These are phyloP conservation scores for Phytophthora crassamura DNA, from an alignment of 352 stramenopile species.

Conservation along the genomic window DNA sequence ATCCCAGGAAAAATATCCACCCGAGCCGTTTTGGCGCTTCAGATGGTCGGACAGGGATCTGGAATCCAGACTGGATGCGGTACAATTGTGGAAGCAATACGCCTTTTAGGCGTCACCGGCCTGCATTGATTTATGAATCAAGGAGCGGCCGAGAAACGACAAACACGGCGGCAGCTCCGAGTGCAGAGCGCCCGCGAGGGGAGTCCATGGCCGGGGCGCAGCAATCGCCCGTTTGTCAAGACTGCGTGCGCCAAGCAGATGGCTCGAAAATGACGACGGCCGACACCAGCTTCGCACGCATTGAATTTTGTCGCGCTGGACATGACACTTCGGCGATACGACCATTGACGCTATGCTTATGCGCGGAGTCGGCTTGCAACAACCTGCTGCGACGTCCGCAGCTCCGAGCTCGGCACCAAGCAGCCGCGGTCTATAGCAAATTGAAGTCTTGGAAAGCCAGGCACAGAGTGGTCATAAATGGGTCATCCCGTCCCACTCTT, in stretches of 20 bases:
- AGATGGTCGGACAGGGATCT: too few species aligned
- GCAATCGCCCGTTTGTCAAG: conserved; percentile 22
- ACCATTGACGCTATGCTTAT: background rate
- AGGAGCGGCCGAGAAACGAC: background rate
- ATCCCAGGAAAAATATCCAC: conserved; percentile 23
- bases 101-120: too few species aligned
- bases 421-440: too few species aligned
- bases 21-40: conserved; percentile 2
- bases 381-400: conserved; percentile 4
- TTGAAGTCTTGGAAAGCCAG: conserved; percentile 19
- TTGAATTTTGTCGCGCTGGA: conserved; percentile 14
- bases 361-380: conserved; percentile 7
- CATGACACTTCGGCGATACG: too few species aligned
- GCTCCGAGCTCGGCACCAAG: too few species aligned
- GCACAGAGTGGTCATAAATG: too few species aligned
- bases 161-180: background rate
- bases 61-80: too few species aligned
- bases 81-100: too few species aligned
- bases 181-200: conserved; percentile 15
- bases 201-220: background rate
- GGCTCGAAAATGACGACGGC: conserved; percentile 17
- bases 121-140: background rate
- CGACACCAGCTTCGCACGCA: conserved; percentile 16
- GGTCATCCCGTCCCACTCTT: conserved; percentile 11
- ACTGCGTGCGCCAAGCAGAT: conserved; percentile 20